Percentiles rank a stretch among this genome's conserved stretches.
Conservation (phyloP, 2,329 filamentous ascomycete genomes). For the Penicillium sp. region DNA sequence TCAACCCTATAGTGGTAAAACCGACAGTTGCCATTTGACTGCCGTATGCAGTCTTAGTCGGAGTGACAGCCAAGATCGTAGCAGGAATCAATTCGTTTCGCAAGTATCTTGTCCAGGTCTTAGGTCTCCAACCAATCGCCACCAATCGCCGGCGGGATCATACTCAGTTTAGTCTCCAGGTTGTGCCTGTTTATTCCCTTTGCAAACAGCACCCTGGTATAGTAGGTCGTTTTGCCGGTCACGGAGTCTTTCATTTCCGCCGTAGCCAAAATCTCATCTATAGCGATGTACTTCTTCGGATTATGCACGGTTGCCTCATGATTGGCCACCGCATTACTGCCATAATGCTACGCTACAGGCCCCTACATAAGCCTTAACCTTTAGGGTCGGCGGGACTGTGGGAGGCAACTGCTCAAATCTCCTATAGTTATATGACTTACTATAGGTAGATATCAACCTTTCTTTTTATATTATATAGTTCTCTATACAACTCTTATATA, state of each 20-base stretch:
- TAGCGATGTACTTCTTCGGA: constrained; percentile 4
- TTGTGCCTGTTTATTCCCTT: constrained; percentile 10
- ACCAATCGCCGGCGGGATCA: neutral
- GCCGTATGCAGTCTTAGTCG: neutral
- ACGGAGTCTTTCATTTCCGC: constrained; percentile 7
- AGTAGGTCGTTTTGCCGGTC: constrained; percentile 10
- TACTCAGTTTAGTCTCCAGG: constrained; percentile 8
- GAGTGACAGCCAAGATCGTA: neutral
- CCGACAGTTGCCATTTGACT: neutral
- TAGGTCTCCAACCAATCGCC: neutral
- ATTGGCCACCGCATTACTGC: too few relatives aligned
- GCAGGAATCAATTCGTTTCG: neutral
- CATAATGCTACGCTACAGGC: too few relatives aligned
- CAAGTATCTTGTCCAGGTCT: neutral
- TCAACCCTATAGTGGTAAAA: neutral
- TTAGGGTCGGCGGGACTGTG: too few relatives aligned
- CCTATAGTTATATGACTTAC: too few relatives aligned
- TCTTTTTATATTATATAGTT: too few relatives aligned
- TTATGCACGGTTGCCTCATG: neutral
- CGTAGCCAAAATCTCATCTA: constrained; percentile 11
- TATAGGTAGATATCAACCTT: too few relatives aligned
- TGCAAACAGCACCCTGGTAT: constrained; percentile 13
- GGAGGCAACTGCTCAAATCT: too few relatives aligned
- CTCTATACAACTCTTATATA: too few relatives aligned
- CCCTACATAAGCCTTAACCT: too few relatives aligned